phyloP scores from a whole-genome alignment of 1,284 basidiomycete genomes.

The Tetrapyrgos nigripes region DNA sequence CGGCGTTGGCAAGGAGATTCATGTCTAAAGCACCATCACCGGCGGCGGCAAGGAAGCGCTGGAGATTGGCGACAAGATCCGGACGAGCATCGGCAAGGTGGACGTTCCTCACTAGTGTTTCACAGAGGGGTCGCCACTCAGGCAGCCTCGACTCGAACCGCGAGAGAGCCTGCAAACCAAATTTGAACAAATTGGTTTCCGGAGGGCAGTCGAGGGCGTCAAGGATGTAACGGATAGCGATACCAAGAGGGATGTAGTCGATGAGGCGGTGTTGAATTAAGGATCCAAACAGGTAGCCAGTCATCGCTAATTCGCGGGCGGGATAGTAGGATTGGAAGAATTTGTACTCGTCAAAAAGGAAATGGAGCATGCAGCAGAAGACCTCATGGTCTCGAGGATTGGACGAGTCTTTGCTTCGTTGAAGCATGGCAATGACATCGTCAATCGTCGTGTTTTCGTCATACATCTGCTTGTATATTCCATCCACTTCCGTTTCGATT shows the following conservation, averaged over 20 bases:
- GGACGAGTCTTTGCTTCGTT: conserved; percentile 84
- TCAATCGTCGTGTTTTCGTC: conserved; percentile 94
- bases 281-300: conserved; percentile 95
- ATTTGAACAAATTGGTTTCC: conserved; percentile 94
- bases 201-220: conserved; percentile 92
- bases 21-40: conserved; percentile 41
- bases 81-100: conserved; percentile 89
- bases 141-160: conserved; percentile 89
- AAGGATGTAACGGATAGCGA: conserved; percentile 96
- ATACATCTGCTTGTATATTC: conserved; percentile 99
- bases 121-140: conserved; percentile 95
- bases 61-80: conserved; percentile 80
- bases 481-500: conserved; percentile 92
- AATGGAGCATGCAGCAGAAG: conserved; percentile 98
- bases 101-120: conserved; percentile 88
- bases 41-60: conserved; percentile 68
- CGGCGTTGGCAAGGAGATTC: not conserved
- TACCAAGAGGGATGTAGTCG: conserved; percentile 94
- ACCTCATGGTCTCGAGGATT: conserved; percentile 92
- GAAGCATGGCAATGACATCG: conserved; percentile 89
- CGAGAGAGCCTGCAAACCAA: conserved; percentile 91
- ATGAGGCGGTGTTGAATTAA: conserved; percentile 95
- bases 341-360: conserved; percentile 99
- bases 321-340: conserved; percentile 99
- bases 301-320: conserved; percentile 93